Percentiles rank a stretch among this genome's conserved stretches.
Evolutionary conservation across 441 rosid genomes (phyloP).

Genomic region (Heliophila coronopifolia): DNA sequence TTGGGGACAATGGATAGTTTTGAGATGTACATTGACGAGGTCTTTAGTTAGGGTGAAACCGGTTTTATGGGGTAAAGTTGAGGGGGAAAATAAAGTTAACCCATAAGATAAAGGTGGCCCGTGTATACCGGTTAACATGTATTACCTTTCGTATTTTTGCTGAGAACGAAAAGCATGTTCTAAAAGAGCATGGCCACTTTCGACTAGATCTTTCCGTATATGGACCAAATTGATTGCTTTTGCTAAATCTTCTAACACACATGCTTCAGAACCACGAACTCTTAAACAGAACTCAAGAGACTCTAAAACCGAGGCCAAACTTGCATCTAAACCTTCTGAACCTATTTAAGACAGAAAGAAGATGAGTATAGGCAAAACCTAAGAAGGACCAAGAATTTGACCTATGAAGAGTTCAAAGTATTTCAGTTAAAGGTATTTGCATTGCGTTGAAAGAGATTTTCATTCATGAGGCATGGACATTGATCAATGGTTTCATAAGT

Average conservation of each 20-base stretch:
- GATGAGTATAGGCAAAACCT: neutral
- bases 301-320: constrained; percentile 74
- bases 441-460: neutral
- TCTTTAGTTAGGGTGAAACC: too few species aligned
- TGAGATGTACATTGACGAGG: too few species aligned
- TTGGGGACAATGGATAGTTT: neutral
- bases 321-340: constrained; percentile 86
- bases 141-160: constrained; percentile 86
- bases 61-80: too few species aligned
- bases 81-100: too few species aligned
- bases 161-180: constrained; percentile 76
- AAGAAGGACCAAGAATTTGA: neutral
- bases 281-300: constrained; percentile 87
- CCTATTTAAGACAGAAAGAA: constrained; percentile 36
- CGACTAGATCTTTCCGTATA: constrained; percentile 70
- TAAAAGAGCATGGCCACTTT: constrained; percentile 70
- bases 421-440: neutral
- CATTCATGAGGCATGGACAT: constrained; percentile 3
- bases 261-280: constrained; percentile 90
- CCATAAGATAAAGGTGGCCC: neutral
- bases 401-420: neutral
- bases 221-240: constrained; percentile 86
- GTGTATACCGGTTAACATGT: neutral
- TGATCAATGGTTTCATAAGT: neutral
- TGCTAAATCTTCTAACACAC: constrained; percentile 80